phyloP scores from a whole-genome alignment of 148 eudicot species.

The Silene latifolia region DNA sequence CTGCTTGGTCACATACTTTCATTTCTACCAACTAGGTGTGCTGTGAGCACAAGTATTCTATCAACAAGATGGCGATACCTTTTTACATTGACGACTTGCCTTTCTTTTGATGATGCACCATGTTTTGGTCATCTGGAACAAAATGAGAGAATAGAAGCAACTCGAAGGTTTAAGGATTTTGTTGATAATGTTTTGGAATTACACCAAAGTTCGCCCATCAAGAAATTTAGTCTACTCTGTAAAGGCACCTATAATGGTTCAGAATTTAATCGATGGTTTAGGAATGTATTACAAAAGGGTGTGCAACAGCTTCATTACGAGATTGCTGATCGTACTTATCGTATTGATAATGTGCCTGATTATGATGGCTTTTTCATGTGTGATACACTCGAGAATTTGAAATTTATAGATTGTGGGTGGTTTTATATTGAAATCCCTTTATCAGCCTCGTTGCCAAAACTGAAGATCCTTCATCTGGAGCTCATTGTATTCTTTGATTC shows the following conservation, averaged over 20 bases:
- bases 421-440: not conserved
- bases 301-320: not conserved
- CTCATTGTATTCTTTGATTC: not conserved
- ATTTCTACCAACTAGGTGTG: too few relatives aligned
- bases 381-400: not conserved
- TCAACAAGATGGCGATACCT: not conserved
- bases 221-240: not conserved
- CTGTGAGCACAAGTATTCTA: not conserved
- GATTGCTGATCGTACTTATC: too few relatives aligned
- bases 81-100: not conserved
- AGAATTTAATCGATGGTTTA: not conserved
- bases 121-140: not conserved
- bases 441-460: not conserved
- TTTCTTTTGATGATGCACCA: not conserved
- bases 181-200: too few relatives aligned
- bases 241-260: not conserved
- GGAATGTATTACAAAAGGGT: not conserved
- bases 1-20: not conserved
- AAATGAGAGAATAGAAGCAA: too few relatives aligned
- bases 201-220: not conserved
- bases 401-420: too few relatives aligned
- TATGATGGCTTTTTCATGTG: not conserved
- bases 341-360: not conserved
- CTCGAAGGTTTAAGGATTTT: not conserved
- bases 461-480: not conserved